phyloP scores from a whole-genome alignment of 768 basidiomycete species.

The Mycena vitilis region DNA sequence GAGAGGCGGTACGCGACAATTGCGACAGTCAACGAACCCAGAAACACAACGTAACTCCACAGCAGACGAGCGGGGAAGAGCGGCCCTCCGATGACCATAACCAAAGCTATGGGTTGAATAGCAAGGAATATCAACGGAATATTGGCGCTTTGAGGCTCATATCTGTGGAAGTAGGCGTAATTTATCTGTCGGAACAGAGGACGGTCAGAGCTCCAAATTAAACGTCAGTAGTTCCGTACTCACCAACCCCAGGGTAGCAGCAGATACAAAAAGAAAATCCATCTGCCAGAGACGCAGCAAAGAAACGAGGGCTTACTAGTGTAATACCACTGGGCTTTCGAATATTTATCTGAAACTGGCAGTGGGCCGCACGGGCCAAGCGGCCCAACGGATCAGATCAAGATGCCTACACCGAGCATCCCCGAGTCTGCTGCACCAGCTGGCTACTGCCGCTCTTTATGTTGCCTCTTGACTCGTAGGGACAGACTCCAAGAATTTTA shows the following conservation, averaged over 20 bases:
- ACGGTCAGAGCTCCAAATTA: neutral
- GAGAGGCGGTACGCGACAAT: conserved; percentile 60
- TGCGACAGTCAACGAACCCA: conserved; percentile 43
- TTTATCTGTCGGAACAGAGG: conserved; percentile 5
- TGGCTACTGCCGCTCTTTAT: too few species aligned
- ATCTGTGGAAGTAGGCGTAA: conserved; percentile 22
- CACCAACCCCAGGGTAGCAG: conserved; percentile 16
- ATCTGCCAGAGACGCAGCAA: neutral
- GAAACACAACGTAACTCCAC: conserved; percentile 38
- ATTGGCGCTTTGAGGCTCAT: conserved; percentile 28
- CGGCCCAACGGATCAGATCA: too few species aligned
- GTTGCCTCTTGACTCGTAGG: too few species aligned
- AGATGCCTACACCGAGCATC: too few species aligned
- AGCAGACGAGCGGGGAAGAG: neutral
- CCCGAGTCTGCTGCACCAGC: too few species aligned
- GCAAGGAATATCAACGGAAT: conserved; percentile 3
- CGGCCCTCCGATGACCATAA: conserved; percentile 1
- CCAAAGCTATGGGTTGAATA: conserved; percentile 5
- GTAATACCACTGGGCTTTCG: too few species aligned
- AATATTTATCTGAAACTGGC: too few species aligned
- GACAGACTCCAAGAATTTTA: too few species aligned
- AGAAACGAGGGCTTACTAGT: neutral
- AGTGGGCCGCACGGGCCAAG: too few species aligned
- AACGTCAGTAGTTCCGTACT: neutral
- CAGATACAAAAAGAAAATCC: conserved; percentile 5